A percentile compares a stretch with the other conserved stretches of the same genome.
These are phyloP conservation scores for Penicillium paneum DNA, from an alignment of 2,329 filamentous ascomycete genomes.

Conservation along the genomic window DNA sequence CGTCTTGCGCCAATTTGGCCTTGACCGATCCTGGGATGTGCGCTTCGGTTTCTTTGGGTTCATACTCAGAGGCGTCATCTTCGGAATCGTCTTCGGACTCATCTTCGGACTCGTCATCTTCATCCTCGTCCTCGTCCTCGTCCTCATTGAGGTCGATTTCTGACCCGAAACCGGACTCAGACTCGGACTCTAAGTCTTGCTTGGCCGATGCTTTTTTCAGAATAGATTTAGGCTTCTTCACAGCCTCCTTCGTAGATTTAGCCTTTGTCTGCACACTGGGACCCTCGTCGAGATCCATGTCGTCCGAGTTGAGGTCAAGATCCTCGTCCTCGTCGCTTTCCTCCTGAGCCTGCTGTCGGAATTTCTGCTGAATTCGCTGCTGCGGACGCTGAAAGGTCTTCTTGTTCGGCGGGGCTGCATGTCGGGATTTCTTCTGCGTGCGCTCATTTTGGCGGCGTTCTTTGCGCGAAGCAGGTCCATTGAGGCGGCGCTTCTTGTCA, in stretches of 20 bases:
- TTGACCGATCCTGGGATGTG: constrained; percentile 47
- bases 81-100: constrained; percentile 27
- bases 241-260: constrained; percentile 23
- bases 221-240: constrained; percentile 33
- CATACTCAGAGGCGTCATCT: constrained; percentile 12
- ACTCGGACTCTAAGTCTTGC: constrained; percentile 24
- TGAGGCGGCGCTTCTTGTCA: constrained; percentile 30
- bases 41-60: constrained; percentile 9
- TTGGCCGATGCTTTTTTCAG: constrained; percentile 32
- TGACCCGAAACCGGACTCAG: neutral
- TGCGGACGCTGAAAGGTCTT: constrained; percentile 7
- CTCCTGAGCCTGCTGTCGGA: constrained; percentile 12
- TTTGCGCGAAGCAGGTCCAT: constrained; percentile 51
- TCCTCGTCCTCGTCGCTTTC: constrained; percentile 26
- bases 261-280: constrained; percentile 15
- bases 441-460: constrained; percentile 66
- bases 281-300: constrained; percentile 19
- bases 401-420: constrained; percentile 22
- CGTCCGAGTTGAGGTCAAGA: constrained; percentile 20
- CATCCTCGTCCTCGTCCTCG: constrained; percentile 27
- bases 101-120: constrained; percentile 22
- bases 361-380: constrained; percentile 13
- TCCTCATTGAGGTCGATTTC: constrained; percentile 7
- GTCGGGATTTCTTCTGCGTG: constrained; percentile 55
- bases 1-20: constrained; percentile 70